Evolutionary conservation across 1,284 basidiomycete genomes (phyloP), one percentile per base, ranked within the genome.

Genomic region (Trichosporon coremiiforme): DNA sequence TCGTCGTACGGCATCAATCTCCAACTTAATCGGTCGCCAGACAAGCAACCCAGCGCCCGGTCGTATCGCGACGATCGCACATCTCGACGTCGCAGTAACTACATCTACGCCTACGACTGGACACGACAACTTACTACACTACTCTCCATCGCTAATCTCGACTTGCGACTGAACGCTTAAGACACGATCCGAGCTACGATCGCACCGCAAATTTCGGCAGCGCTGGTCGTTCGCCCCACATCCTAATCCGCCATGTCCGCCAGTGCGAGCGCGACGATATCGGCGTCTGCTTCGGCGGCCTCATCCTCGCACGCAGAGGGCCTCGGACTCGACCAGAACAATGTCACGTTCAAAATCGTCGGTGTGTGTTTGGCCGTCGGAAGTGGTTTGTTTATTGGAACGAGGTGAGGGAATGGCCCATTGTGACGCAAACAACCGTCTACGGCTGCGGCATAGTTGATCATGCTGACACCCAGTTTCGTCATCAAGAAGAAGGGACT

Each of bases 401-500:
- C 90, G n/a, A 94, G 83, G 93, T 94, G 17, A 89, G 76, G 73
- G 15, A 20, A 22, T 41, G 36, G 35, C 20, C 20, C 33, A 6
- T n/a, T 29, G 22, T 33, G 38, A 35, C n/a, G 25, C 63, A 20
- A 38, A 41, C 63, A 63, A 20, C 7, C 60, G 15, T 22, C 36
- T 38, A 13, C 63, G 20, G 41, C 17, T 45, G 41, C 33, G 17
- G n/a, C 9, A 38, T 3, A 45, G 9, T 15, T 22, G 31, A 41
- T n/a, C n/a, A n/a, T n/a, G 35, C 70, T 73, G 13, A 73, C 64
- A 2, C 68, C 13, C 68, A 80, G 80, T 66, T 82, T 82, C 53
- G 86, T 87, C 22, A 82, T 99, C 86, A 99, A 99, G 88, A 99
- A 98, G 87, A 96, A 93, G 80, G 94, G 93, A 15, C 85, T 94